phyloP scores from a whole-genome alignment of 1,284 basidiomycete genomes.

The Moniliophthora roreri region DNA sequence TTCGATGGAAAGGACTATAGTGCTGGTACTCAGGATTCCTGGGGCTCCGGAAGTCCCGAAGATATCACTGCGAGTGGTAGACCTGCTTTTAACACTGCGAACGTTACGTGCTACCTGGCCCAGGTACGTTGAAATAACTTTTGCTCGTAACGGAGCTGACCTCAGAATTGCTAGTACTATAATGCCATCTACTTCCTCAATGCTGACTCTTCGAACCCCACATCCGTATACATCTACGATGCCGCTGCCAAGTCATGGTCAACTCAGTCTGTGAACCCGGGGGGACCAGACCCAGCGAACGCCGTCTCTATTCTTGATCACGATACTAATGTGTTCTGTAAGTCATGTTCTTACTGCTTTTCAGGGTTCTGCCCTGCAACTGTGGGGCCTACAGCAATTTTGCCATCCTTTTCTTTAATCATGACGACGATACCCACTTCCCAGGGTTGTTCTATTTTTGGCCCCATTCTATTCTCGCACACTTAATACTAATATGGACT shows the following conservation, averaged over 20 bases:
- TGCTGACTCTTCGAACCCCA: constrained; percentile 66
- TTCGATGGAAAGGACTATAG: constrained; percentile 75
- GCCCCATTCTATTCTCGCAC: too few relatives aligned
- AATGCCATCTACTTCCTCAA: constrained; percentile 82
- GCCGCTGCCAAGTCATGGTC: constrained; percentile 64
- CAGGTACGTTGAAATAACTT: constrained; percentile 39
- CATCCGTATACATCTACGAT: constrained; percentile 69
- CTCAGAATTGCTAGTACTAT: constrained; percentile 49
- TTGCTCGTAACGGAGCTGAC: not conserved
- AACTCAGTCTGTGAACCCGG: constrained; percentile 51
- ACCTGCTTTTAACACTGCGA: constrained; percentile 72
- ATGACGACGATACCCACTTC: constrained; percentile 62
- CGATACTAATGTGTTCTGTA: constrained; percentile 85
- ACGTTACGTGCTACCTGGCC: constrained; percentile 72
- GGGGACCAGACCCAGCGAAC: constrained; percentile 53
- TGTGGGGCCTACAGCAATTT: not conserved
- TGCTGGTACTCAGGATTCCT: constrained; percentile 62
- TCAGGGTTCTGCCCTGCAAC: not conserved
- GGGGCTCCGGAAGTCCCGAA: constrained; percentile 58
- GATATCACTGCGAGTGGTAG: constrained; percentile 68
- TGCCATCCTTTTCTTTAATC: constrained; percentile 2
- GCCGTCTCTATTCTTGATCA: constrained; percentile 79
- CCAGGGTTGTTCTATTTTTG: constrained; percentile 57
- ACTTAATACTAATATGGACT: too few relatives aligned
- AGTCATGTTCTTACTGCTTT: constrained; percentile 21